Evolutionary conservation across 768 basidiomycete genomes (phyloP).

Genomic region (Suillus placidus): DNA sequence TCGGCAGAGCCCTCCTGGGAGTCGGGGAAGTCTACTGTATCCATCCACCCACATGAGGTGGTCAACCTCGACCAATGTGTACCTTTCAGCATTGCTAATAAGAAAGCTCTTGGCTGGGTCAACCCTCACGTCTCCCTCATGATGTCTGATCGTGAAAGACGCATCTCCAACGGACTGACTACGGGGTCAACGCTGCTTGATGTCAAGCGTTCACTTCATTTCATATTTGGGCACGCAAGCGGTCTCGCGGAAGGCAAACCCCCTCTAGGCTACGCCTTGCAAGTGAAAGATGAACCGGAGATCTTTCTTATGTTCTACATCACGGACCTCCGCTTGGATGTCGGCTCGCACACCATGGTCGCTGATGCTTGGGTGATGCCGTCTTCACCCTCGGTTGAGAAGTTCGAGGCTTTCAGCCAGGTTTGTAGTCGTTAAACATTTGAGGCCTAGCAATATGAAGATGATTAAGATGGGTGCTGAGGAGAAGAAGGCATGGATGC

Average conservation of each 20-base stretch:
- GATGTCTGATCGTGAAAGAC: conserved; percentile 37
- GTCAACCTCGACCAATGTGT: conserved; percentile 41
- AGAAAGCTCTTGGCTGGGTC: conserved; percentile 33
- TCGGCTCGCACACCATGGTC: neutral
- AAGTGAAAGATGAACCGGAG: neutral
- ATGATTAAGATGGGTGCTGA: conserved; percentile 22
- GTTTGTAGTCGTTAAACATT: neutral
- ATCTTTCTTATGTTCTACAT: neutral
- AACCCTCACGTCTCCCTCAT: conserved; percentile 32
- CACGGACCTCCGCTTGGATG: neutral
- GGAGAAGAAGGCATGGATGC: conserved; percentile 50
- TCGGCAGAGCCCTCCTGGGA: too few species aligned
- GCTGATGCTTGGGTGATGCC: neutral
- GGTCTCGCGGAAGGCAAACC: conserved; percentile 25
- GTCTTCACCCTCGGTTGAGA: neutral
- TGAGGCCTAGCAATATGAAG: conserved; percentile 23
- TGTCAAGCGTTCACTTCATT: conserved; percentile 37
- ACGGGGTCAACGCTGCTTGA: conserved; percentile 23
- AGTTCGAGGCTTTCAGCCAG: neutral
- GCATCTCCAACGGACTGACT: conserved; percentile 15
- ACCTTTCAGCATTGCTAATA: conserved; percentile 26
- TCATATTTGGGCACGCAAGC: conserved; percentile 27
- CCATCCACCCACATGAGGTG: too few species aligned
- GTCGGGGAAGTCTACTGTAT: too few species aligned
- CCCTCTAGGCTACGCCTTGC: conserved; percentile 15